phyloP scores from a whole-genome alignment of 371 early-diverging fungal genomes.

The Apophysomyces variabilis region DNA sequence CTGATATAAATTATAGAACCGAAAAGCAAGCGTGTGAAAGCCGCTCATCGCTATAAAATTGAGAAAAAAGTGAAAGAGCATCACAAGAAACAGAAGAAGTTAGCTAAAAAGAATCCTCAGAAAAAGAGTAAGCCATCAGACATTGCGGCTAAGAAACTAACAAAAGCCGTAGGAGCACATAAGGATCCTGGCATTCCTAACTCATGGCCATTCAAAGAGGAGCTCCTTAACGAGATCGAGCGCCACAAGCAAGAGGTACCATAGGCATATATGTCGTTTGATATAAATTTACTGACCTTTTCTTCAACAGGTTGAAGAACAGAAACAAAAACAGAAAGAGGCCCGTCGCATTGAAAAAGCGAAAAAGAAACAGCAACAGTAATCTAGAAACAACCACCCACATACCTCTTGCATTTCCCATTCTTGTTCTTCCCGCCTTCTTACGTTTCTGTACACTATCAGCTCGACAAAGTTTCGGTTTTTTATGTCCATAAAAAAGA shows the following conservation, averaged over 20 bases:
- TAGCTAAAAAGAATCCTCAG: conserved; percentile 69
- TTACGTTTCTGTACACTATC: background rate
- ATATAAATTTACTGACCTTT: conserved; percentile 1
- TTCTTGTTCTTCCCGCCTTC: background rate
- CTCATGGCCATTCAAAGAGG: conserved; percentile 58
- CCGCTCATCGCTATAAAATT: conserved; percentile 77
- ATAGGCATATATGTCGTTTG: conserved; percentile 5
- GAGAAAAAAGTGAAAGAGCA: conserved; percentile 75
- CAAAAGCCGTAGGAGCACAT: conserved; percentile 30
- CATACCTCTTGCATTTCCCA: background rate
- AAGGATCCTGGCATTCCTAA: conserved; percentile 63
- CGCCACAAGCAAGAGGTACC: conserved; percentile 43
- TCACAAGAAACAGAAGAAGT: conserved; percentile 74
- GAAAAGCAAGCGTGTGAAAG: conserved; percentile 72
- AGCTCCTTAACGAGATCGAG: conserved; percentile 56
- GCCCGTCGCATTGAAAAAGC: conserved; percentile 27
- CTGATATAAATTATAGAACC: conserved; percentile 21
- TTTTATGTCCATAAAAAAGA: background rate
- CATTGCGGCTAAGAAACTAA: background rate
- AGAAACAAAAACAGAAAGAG: conserved; percentile 29
- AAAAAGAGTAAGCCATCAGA: conserved; percentile 43
- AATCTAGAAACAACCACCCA: background rate
- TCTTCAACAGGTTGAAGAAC: conserved; percentile 26
- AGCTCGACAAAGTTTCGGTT: background rate
- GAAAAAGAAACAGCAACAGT: conserved; percentile 15